These are phyloP conservation scores for Setaria italica DNA, from an alignment of 202 grass and related monocot species.

Conservation along the genomic window DNA sequence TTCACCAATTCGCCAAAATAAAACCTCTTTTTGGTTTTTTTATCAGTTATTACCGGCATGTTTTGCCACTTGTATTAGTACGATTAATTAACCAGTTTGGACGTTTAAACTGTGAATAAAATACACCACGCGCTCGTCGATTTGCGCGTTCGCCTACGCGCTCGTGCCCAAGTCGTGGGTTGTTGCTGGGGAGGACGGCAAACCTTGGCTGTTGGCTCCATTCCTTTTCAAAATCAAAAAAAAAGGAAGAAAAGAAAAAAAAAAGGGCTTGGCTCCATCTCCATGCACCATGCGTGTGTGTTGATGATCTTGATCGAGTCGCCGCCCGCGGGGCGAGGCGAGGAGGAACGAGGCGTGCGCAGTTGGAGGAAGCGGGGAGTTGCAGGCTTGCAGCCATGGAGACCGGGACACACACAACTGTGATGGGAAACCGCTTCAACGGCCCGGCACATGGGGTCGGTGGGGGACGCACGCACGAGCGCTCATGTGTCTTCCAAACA, in stretches of 20 bases:
- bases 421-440: slow-evolving; percentile 13
- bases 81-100: neutral
- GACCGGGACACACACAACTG: slow-evolving; percentile 10
- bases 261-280: neutral
- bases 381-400: neutral
- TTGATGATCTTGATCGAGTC: neutral
- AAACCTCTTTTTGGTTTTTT: neutral
- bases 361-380: neutral
- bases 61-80: no score
- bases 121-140: neutral
- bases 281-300: neutral
- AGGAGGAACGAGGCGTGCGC: neutral
- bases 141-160: neutral
- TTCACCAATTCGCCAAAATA: neutral
- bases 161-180: neutral
- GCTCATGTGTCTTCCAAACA: neutral
- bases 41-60: neutral
- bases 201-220: neutral
- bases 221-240: neutral
- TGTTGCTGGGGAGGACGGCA: slow-evolving; percentile 27
- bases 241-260: neutral
- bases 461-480: neutral
- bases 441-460: neutral
- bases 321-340: neutral
- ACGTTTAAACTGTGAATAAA: neutral